Percentiles rank a stretch among this genome's conserved stretches.
phyloP scores from a whole-genome alignment of 768 basidiomycete genomes.

The Chalciporus piperatus region DNA sequence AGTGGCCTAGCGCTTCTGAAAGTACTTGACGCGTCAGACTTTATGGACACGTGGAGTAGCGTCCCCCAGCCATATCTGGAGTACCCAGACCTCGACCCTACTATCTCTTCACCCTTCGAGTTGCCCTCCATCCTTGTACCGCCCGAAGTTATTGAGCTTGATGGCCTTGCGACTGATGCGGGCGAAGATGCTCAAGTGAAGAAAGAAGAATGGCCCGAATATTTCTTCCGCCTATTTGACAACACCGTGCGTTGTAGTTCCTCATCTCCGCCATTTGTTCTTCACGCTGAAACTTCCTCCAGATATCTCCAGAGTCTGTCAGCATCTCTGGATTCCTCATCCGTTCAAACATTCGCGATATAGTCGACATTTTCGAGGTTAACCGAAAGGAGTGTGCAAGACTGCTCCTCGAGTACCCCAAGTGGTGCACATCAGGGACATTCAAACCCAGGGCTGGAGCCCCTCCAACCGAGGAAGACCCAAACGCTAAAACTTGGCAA shows the following conservation, averaged over 20 bases:
- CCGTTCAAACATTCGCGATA: conserved; percentile 70
- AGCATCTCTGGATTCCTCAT: conserved; percentile 79
- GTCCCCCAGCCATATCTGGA: conserved; percentile 66
- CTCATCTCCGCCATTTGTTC: not conserved
- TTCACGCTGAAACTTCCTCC: conserved; percentile 3
- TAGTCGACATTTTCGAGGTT: conserved; percentile 87
- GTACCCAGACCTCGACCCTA: conserved; percentile 41
- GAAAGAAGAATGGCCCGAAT: conserved; percentile 82
- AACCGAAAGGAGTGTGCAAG: conserved; percentile 95
- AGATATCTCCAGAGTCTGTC: conserved; percentile 77
- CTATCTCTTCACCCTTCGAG: conserved; percentile 50
- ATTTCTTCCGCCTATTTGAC: conserved; percentile 65
- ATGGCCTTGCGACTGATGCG: conserved; percentile 62
- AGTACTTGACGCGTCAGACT: conserved; percentile 58
- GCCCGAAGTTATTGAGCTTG: conserved; percentile 83
- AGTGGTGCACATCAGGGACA: conserved; percentile 78
- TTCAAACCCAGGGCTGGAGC: conserved; percentile 79
- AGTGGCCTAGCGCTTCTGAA: conserved; percentile 61
- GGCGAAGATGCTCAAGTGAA: conserved; percentile 71
- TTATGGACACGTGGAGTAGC: conserved; percentile 51
- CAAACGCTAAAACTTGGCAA: conserved; percentile 72
- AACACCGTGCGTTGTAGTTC: conserved; percentile 39
- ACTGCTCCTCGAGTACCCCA: conserved; percentile 79
- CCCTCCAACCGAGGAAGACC: conserved; percentile 47
- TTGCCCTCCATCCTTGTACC: conserved; percentile 82